Percentiles rank a stretch among this genome's conserved stretches.
phyloP scores from a whole-genome alignment of 2,329 filamentous ascomycete species.

The Tolypocladium endophyticum region DNA sequence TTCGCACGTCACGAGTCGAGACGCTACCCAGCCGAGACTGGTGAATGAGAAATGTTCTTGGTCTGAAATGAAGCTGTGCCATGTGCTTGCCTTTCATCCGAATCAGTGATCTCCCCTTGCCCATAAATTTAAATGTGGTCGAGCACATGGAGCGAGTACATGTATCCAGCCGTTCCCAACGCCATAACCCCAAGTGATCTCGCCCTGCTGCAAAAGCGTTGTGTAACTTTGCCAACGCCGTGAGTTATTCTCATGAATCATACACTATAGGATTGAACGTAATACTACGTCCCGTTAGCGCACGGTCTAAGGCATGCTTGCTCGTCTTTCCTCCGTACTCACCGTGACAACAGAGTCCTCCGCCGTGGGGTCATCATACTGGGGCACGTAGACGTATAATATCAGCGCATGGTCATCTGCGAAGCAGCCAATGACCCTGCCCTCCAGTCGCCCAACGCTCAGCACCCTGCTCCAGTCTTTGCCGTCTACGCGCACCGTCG shows the following conservation, averaged over 20 bases:
- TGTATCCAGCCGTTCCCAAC: not conserved
- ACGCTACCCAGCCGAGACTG: not conserved
- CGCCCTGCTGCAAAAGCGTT: not conserved
- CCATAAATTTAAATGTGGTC: not conserved
- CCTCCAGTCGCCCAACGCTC: conserved; percentile 81
- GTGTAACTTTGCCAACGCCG: not conserved
- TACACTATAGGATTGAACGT: conserved; percentile 31
- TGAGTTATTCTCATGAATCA: conserved; percentile 5
- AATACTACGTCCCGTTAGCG: conserved; percentile 24
- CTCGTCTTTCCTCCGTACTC: conserved; percentile 18
- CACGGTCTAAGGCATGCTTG: not conserved
- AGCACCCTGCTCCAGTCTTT: conserved; percentile 92
- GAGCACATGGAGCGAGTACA: not conserved
- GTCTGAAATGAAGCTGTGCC: not conserved
- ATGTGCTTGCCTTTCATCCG: not conserved
- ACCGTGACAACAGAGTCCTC: conserved; percentile 71
- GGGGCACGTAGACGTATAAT: conserved; percentile 70
- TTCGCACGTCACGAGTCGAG: not conserved
- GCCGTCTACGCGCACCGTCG: conserved; percentile 81
- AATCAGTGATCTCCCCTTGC: not conserved
- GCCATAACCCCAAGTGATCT: not conserved
- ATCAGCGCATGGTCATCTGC: conserved; percentile 71
- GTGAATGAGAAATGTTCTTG: not conserved
- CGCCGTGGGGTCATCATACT: conserved; percentile 52
- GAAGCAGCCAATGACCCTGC: conserved; percentile 87